Evolutionary conservation across 169 alveolate species (phyloP), one percentile per base, ranked within the genome.

Genomic region (Cryptosporidium baileyi): DNA sequence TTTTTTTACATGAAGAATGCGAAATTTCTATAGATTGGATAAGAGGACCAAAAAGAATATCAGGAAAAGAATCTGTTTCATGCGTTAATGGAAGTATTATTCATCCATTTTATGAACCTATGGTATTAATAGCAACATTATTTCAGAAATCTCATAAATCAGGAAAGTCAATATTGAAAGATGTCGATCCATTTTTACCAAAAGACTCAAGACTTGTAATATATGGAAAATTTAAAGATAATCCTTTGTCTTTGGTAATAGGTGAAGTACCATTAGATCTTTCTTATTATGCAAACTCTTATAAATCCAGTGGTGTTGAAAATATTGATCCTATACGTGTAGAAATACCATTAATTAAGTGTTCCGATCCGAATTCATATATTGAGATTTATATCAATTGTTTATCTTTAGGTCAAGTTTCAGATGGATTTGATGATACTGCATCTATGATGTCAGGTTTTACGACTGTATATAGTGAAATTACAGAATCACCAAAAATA

Each of bases 371-470:
- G 15, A 57, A 74, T 54, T 51, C 85, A 38, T 74, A 32, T 57
- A 74, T 74, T 54, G 85, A 74, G 40, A 40, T 59, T 49, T 57
- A 57, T 32, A 54, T 74, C n/a, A 19, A 51, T 13, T 74, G 85
- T 57, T 22, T 61, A 17, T 74, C 85, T 36, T 74, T 74, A 28
- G 85, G 85, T 7, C 74, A 74, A 26, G 60, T 74, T 22, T 74
- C 74, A 17, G 67, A 74, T 8, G 85, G 67, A 6, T 74, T 74
- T 74, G 85, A 74, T 54, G 85, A 74, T 17, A 74, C 85, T 6
- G 85, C 67, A 28, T 74, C 85, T 11, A 74, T 74, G 85, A 74
- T 74, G 85, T 74, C 85, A 8, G 85, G 85, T 7, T 74, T 74
- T 41, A 74, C 85, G 3, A 38, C 85, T 9, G 57, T 74, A 17